Conservation (phyloP, 2,329 filamentous ascomycete genomes). For the Fusarium sp. region DNA sequence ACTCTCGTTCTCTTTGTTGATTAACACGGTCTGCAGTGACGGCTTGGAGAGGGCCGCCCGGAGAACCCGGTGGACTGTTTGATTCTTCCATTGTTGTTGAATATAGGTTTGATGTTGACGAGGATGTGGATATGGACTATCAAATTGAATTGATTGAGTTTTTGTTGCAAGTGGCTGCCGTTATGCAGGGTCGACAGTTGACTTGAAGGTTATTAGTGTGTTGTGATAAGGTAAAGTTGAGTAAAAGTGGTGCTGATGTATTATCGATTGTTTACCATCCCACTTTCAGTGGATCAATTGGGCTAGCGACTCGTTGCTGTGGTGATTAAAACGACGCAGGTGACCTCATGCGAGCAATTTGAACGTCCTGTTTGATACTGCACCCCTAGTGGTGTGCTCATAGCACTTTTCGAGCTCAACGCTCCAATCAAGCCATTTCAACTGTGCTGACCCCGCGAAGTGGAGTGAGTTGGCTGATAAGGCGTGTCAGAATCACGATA, state of each 20-base stretch:
- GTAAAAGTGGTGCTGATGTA: constrained; percentile 27
- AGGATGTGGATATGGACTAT: neutral
- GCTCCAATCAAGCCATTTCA: constrained; percentile 33
- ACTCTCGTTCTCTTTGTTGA: constrained; percentile 56
- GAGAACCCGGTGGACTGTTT: constrained; percentile 65
- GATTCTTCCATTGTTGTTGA: constrained; percentile 37
- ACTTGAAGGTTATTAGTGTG: constrained; percentile 35
- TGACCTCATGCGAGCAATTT: constrained; percentile 26
- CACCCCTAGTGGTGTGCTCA: constrained; percentile 29
- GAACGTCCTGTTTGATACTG: neutral
- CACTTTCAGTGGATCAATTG: constrained; percentile 23
- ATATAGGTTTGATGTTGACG: constrained; percentile 1
- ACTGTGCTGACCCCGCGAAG: constrained; percentile 39
- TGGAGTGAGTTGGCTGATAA: constrained; percentile 39
- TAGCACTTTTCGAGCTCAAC: neutral
- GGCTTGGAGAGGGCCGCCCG: constrained; percentile 69
- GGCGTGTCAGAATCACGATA: constrained; percentile 37
- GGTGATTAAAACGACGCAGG: constrained; percentile 18
- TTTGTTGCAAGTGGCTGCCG: constrained; percentile 9
- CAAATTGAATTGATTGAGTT: constrained; percentile 5
- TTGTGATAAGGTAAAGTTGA: constrained; percentile 17
- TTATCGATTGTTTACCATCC: constrained; percentile 46
- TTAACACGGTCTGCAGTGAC: constrained; percentile 75
- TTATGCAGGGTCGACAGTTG: constrained; percentile 15
- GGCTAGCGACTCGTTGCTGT: constrained; percentile 14